Evolutionary conservation across 2,329 filamentous ascomycete species (phyloP).

Genomic region (Cercospora janseana): DNA sequence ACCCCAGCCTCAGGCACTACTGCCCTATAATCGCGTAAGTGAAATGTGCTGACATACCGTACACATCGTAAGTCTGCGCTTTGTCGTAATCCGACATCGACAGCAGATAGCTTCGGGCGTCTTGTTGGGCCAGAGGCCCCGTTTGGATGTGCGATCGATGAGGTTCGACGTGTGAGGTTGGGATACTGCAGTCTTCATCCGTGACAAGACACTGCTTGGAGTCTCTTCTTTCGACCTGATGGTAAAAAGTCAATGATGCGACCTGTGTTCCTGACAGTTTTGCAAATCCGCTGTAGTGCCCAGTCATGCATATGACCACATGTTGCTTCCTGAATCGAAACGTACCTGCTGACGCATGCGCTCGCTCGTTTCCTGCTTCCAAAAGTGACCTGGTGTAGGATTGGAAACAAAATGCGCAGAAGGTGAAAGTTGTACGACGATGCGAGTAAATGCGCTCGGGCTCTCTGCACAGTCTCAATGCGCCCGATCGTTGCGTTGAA

Average conservation of each 20-base stretch:
- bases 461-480: slow-evolving; percentile 19
- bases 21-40: slow-evolving; percentile 10
- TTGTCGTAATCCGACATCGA: slow-evolving; percentile 84
- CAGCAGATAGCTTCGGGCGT: slow-evolving; percentile 48
- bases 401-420: slow-evolving; percentile 22
- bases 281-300: slow-evolving; percentile 15
- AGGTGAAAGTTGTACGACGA: slow-evolving; percentile 38
- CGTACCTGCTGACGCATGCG: slow-evolving; percentile 40
- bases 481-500: slow-evolving; percentile 22
- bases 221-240: slow-evolving; percentile 30
- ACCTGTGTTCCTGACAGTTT: slow-evolving; percentile 22
- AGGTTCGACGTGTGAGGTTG: slow-evolving; percentile 34
- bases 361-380: slow-evolving; percentile 32
- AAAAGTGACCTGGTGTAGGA: slow-evolving; percentile 29
- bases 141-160: slow-evolving; percentile 44
- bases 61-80: slow-evolving; percentile 69
- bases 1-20: slow-evolving; percentile 13
- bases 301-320: slow-evolving; percentile 15
- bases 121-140: slow-evolving; percentile 54
- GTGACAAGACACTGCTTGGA: slow-evolving; percentile 37
- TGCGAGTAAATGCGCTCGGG: slow-evolving; percentile 27
- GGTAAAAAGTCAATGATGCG: background rate
- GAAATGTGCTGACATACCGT: slow-evolving; percentile 62
- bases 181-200: slow-evolving; percentile 39
- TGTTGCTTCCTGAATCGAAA: slow-evolving; percentile 21